Percentiles rank a stretch among this genome's conserved stretches.
phyloP scores from a whole-genome alignment of 306 rosid species.

The Quercus dentata region DNA sequence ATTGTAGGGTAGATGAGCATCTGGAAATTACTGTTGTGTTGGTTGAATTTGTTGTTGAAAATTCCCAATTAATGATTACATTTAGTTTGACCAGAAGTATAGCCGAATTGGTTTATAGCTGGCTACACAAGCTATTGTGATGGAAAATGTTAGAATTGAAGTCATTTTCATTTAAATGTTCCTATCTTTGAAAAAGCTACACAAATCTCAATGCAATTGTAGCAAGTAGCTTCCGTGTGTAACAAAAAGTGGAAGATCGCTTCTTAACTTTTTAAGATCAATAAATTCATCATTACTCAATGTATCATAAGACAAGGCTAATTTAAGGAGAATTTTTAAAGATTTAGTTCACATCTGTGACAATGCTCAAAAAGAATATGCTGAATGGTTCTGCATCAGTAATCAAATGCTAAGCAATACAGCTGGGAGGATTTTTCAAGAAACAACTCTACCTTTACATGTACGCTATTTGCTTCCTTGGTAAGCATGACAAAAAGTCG shows the following conservation, averaged over 20 bases:
- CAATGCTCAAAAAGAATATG: not conserved
- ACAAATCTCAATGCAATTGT: not conserved
- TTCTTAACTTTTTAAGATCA: no score
- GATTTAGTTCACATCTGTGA: no score
- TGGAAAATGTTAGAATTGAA: not conserved
- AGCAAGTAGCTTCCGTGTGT: not conserved
- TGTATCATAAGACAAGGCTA: no score
- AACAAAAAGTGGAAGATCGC: no score
- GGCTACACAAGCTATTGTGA: not conserved
- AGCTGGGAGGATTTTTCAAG: not conserved
- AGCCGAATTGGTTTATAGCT: not conserved
- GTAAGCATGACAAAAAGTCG: no score
- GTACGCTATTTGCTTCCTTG: no score
- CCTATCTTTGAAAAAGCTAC: slow-evolving; percentile 12
- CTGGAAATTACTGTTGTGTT: not conserved
- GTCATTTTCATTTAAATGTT: slow-evolving; percentile 18
- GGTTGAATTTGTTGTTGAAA: not conserved
- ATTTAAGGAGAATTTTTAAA: no score
- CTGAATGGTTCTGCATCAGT: not conserved
- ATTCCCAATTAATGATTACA: not conserved
- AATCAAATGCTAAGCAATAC: not conserved
- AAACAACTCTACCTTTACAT: not conserved
- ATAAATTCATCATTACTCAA: no score
- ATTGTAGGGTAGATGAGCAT: not conserved
- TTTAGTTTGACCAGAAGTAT: not conserved